phyloP scores from a whole-genome alignment of 2,329 filamentous ascomycete genomes.

The Dothistroma septosporum region DNA sequence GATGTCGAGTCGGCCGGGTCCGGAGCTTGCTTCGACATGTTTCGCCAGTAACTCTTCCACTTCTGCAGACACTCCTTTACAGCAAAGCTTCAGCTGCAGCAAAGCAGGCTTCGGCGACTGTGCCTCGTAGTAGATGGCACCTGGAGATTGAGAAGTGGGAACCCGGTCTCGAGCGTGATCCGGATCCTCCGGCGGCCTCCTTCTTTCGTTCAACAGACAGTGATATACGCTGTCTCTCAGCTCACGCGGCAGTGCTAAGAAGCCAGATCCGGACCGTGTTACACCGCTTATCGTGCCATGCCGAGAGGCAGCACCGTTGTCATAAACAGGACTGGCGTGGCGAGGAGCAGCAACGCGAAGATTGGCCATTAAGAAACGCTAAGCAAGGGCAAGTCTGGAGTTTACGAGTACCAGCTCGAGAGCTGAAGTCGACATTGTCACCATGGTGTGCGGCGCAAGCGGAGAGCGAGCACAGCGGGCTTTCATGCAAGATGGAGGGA shows the following conservation, averaged over 20 bases:
- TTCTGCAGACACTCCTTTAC: constrained; percentile 7
- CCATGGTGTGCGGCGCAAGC: background rate
- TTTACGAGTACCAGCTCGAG: background rate
- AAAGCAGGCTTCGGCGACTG: constrained; percentile 15
- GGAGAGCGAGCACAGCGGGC: background rate
- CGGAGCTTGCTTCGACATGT: background rate
- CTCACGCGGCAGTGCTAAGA: constrained; percentile 12
- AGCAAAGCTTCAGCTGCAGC: constrained; percentile 15
- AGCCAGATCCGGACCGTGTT: background rate
- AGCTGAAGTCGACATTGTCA: background rate
- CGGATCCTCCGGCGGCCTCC: constrained; percentile 7
- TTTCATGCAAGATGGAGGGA: background rate
- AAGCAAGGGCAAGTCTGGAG: background rate
- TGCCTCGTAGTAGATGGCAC: constrained; percentile 12
- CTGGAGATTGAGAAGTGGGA: constrained; percentile 3
- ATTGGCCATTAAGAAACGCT: background rate
- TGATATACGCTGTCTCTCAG: constrained; percentile 12
- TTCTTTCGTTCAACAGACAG: constrained; percentile 9
- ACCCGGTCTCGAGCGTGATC: constrained; percentile 5
- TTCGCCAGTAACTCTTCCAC: constrained; percentile 7
- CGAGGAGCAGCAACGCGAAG: background rate
- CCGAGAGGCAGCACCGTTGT: background rate
- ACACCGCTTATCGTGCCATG: background rate
- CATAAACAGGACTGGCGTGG: background rate
- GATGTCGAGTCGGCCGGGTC: constrained; percentile 11